Evolutionary conservation across 495 filamentous ascomycete genomes (phyloP).

Genomic region (Entonaema liquescens): DNA sequence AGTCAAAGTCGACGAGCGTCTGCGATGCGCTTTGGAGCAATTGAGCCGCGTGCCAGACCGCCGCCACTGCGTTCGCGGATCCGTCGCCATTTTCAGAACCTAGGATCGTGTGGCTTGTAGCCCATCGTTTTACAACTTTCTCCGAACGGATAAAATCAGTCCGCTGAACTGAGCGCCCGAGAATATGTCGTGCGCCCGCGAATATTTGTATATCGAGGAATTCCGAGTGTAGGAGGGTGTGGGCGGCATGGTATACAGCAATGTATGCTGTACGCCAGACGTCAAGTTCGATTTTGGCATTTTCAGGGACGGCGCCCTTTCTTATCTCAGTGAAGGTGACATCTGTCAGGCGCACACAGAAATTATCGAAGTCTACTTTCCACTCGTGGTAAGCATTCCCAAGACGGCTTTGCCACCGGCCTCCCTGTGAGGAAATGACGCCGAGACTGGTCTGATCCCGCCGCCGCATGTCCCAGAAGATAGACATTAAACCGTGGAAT

Average conservation of each 20-base stretch:
- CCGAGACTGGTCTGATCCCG: constrained; percentile 62
- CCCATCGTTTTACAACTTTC: constrained; percentile 55
- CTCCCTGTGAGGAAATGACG: constrained; percentile 49
- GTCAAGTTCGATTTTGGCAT: constrained; percentile 49
- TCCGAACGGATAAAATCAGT: constrained; percentile 58
- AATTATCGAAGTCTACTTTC: constrained; percentile 63
- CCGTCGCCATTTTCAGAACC: not conserved
- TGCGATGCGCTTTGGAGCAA: constrained; percentile 58
- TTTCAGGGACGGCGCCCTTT: constrained; percentile 18
- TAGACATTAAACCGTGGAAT: constrained; percentile 64
- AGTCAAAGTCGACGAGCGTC: constrained; percentile 60
- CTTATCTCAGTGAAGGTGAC: constrained; percentile 47
- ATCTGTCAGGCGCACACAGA: constrained; percentile 45
- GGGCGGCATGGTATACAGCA: constrained; percentile 61
- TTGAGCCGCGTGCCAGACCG: constrained; percentile 58
- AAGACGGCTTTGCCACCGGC: constrained; percentile 61
- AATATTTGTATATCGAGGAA: constrained; percentile 65
- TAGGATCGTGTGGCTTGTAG: constrained; percentile 11
- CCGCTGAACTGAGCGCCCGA: constrained; percentile 56
- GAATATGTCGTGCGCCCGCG: constrained; percentile 61
- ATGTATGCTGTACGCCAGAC: constrained; percentile 53
- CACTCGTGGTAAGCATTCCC: constrained; percentile 60
- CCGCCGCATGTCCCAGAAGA: constrained; percentile 64
- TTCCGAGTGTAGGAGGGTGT: constrained; percentile 61
- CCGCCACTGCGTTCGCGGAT: constrained; percentile 40